These are phyloP conservation scores for Hagleromyces aurorensis DNA, from an alignment of 805 yeast genomes.

Conservation along the genomic window DNA sequence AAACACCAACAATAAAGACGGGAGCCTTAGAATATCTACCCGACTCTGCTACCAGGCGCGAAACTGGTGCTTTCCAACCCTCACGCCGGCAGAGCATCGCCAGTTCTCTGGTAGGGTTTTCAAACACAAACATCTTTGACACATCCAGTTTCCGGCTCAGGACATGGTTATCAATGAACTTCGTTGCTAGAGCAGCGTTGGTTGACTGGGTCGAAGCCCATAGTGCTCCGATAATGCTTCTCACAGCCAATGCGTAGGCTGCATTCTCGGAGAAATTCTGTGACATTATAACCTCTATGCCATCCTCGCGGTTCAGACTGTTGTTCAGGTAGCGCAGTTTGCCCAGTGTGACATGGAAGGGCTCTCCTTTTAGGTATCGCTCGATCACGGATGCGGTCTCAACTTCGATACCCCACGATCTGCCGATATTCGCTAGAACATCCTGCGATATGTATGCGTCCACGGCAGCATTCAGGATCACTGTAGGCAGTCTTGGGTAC, in stretches of 20 bases:
- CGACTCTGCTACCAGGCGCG: slow-evolving; percentile 83
- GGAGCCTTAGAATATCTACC: slow-evolving; percentile 84
- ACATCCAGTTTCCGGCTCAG: slow-evolving; percentile 78
- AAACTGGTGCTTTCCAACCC: slow-evolving; percentile 63
- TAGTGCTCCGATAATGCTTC: slow-evolving; percentile 77
- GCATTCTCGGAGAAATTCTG: slow-evolving; percentile 26
- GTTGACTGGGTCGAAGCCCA: slow-evolving; percentile 48
- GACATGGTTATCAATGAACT: slow-evolving; percentile 67
- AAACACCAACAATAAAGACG: slow-evolving; percentile 85
- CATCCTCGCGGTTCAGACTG: slow-evolving; percentile 34
- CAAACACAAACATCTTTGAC: slow-evolving; percentile 66
- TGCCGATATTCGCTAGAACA: slow-evolving; percentile 59
- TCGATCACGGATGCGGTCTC: slow-evolving; percentile 59
- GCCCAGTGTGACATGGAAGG: slow-evolving; percentile 61
- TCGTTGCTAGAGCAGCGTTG: slow-evolving; percentile 51
- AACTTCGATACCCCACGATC: slow-evolving; percentile 81
- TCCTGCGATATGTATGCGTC: slow-evolving; percentile 66
- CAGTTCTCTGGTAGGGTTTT: slow-evolving; percentile 79
- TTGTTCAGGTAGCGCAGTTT: slow-evolving; percentile 45
- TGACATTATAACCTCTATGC: slow-evolving; percentile 42
- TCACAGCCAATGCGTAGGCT: slow-evolving; percentile 60
- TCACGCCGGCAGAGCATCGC: slow-evolving; percentile 70
- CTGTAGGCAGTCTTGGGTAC: slow-evolving; percentile 86
- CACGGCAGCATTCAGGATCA: slow-evolving; percentile 66
- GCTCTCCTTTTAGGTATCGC: slow-evolving; percentile 60